Evolutionary conservation across 228 moss, liverwort and hornwort species (phyloP).

Genomic region (Sphagnum fallax): DNA sequence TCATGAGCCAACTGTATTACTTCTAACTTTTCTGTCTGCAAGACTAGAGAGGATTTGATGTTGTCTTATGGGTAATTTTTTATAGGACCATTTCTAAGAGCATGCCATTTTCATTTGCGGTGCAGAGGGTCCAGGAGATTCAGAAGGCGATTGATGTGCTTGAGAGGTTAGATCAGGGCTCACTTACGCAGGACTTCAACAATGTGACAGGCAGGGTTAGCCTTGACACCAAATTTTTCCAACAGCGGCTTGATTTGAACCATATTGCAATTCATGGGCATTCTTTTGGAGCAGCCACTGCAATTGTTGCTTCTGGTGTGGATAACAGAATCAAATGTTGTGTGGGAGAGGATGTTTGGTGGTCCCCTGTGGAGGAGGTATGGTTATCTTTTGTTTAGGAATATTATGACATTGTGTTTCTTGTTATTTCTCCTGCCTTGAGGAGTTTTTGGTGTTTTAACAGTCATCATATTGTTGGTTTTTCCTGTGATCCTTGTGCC

Average conservation of each 20-base stretch:
- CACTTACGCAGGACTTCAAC: slow-evolving; percentile 65
- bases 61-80: no score
- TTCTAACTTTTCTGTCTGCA: no score
- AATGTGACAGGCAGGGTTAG: slow-evolving; percentile 55
- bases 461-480: no score
- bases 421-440: no score
- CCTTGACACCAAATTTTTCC: slow-evolving; percentile 60
- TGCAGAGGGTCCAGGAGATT: slow-evolving; percentile 70
- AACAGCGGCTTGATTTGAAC: slow-evolving; percentile 64
- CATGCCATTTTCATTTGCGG: no score
- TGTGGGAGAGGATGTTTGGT: slow-evolving; percentile 92
- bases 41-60: no score
- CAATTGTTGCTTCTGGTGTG: slow-evolving; percentile 42
- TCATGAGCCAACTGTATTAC: no score
- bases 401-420: no score
- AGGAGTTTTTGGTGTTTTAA: no score
- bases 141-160: slow-evolving; percentile 65
- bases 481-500: no score
- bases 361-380: slow-evolving; percentile 70
- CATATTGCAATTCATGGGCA: slow-evolving; percentile 69
- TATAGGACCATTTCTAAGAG: no score
- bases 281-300: slow-evolving; percentile 82
- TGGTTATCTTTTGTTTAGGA: no score
- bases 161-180: slow-evolving; percentile 71
- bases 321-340: slow-evolving; percentile 88